These are phyloP conservation scores for Phialophora chinensis DNA, from an alignment of 2,329 filamentous ascomycete genomes.

Conservation along the genomic window DNA sequence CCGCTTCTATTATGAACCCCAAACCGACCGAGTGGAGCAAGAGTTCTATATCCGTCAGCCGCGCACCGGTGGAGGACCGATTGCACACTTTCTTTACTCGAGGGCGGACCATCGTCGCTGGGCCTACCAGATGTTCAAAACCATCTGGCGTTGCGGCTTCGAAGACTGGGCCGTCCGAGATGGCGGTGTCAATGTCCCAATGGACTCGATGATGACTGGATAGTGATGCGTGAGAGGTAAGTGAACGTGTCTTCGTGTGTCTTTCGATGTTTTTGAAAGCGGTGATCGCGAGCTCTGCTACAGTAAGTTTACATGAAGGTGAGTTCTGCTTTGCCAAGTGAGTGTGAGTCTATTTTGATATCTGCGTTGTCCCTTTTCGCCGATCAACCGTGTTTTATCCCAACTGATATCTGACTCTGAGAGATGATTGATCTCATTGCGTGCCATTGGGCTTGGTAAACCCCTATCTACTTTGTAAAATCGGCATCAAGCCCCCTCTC, in stretches of 20 bases:
- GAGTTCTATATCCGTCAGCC: conserved; percentile 1
- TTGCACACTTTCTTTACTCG: conserved; percentile 9
- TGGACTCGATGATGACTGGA: neutral
- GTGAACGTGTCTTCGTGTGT: neutral
- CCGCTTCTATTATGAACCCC: neutral
- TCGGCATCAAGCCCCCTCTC: neutral
- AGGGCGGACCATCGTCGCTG: conserved; percentile 7
- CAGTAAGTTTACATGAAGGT: neutral
- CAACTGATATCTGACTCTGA: neutral
- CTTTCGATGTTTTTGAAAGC: neutral
- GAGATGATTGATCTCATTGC: neutral
- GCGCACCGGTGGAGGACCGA: neutral
- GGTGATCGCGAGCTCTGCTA: neutral
- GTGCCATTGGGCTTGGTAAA: neutral
- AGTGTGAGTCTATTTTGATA: neutral
- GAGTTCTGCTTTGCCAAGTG: neutral
- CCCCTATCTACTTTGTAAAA: neutral
- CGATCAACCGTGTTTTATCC: neutral
- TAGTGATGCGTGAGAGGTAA: neutral
- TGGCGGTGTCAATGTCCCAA: neutral
- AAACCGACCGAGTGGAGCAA: neutral
- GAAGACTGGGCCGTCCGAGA: neutral
- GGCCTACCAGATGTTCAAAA: conserved; percentile 15
- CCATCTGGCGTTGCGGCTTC: conserved; percentile 5
- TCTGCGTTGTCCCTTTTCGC: neutral